Conservation (phyloP, 305 asterid genomes). For the Euphrasia arctica region DNA sequence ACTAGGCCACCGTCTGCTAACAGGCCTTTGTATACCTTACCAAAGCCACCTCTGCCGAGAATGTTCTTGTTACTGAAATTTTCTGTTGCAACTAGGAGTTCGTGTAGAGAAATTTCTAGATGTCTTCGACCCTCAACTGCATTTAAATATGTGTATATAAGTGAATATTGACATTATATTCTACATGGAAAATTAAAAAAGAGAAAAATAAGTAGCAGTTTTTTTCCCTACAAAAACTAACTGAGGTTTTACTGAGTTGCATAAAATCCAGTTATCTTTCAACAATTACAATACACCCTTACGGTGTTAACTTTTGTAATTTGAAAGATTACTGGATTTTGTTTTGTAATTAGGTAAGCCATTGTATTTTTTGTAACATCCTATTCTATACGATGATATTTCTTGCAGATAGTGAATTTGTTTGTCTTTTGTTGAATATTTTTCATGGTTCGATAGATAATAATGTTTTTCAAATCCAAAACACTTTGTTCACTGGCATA, state of each 20-base stretch:
- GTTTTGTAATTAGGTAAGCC: not conserved
- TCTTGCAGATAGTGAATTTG: too few relatives aligned
- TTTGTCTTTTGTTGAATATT: too few relatives aligned
- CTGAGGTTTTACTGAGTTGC: not conserved
- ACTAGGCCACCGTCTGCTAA: slow-evolving; percentile 70
- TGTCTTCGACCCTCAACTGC: slow-evolving; percentile 86
- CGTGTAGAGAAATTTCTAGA: slow-evolving; percentile 73
- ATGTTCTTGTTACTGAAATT: slow-evolving; percentile 54
- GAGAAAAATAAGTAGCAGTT: too few relatives aligned
- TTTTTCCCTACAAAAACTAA: not conserved
- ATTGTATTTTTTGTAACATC: not conserved
- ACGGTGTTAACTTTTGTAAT: not conserved
- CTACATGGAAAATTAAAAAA: not conserved
- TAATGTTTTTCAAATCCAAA: too few relatives aligned
- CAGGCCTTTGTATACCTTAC: slow-evolving; percentile 83
- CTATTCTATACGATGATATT: not conserved
- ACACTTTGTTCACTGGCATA: too few relatives aligned
- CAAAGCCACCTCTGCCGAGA: slow-evolving; percentile 80
- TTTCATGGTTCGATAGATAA: too few relatives aligned
- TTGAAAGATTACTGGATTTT: not conserved
- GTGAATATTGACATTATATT: slow-evolving; percentile 8
- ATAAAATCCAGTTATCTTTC: not conserved
- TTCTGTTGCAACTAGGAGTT: slow-evolving; percentile 73
- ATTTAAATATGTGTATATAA: slow-evolving; percentile 12
- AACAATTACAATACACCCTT: too few relatives aligned